Evolutionary conservation across 305 asterid genomes (phyloP).

Genomic region (Fraxinus sp.): DNA sequence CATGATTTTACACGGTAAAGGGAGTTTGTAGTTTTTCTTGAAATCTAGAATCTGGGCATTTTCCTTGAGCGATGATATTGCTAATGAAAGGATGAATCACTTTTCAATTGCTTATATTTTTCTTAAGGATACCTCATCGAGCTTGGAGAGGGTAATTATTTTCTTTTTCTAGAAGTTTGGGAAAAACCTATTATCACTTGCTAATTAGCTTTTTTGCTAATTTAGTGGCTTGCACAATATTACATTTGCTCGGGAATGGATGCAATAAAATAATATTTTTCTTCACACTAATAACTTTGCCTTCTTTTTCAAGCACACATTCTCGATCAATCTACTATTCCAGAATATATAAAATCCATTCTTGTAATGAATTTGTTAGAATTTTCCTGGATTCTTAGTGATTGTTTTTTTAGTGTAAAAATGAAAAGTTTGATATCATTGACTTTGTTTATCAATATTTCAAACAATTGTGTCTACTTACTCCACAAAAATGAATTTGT

Average conservation of each 20-base stretch:
- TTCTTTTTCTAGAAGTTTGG: background rate
- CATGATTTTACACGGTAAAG: background rate
- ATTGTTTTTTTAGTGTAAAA: background rate
- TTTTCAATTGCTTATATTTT: background rate
- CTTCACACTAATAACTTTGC: no score
- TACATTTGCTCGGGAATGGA: background rate
- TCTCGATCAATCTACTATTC: no score
- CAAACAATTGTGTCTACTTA: background rate
- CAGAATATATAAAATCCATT: background rate
- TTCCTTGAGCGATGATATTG: slow-evolving; percentile 19
- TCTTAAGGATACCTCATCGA: slow-evolving; percentile 22
- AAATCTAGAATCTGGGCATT: slow-evolving; percentile 80
- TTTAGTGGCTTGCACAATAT: background rate
- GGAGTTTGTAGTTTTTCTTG: background rate
- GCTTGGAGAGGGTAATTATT: slow-evolving; percentile 70
- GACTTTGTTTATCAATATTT: background rate
- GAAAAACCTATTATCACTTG: background rate
- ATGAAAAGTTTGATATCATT: background rate
- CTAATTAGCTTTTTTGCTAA: background rate
- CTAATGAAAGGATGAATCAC: background rate
- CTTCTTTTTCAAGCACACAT: no score
- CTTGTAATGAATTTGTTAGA: background rate
- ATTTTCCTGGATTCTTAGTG: background rate
- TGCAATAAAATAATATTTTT: background rate
- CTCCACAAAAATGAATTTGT: background rate